These are phyloP conservation scores for Salvia splendens DNA, from an alignment of 257 asterid species.

Conservation along the genomic window DNA sequence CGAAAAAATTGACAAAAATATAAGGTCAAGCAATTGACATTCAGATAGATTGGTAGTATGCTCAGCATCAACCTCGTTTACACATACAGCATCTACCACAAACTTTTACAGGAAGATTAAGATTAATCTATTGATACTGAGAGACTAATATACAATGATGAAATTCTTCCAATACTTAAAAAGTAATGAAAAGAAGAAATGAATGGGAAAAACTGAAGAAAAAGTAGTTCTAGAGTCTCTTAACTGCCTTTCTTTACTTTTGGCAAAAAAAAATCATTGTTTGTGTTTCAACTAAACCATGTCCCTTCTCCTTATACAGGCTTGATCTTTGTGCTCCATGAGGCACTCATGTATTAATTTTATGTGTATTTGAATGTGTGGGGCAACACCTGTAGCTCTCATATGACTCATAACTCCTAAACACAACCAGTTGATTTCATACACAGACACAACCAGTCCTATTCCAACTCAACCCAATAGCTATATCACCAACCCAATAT, in stretches of 20 bases:
- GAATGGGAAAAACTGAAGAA: no score
- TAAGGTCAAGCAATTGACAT: constrained; percentile 8
- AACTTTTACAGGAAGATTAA: neutral
- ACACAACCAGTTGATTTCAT: neutral
- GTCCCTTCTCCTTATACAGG: neutral
- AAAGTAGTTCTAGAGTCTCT: neutral
- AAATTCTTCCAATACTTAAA: no score
- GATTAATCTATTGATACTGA: no score
- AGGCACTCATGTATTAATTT: neutral
- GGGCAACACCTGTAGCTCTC: neutral
- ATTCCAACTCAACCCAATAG: neutral
- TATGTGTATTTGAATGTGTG: neutral
- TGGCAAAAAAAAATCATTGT: neutral
- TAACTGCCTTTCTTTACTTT: neutral
- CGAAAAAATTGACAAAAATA: constrained; percentile 19
- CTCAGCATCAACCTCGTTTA: neutral
- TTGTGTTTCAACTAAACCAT: neutral
- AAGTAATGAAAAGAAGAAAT: no score
- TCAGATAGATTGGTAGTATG: neutral
- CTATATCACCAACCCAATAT: neutral
- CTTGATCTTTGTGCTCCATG: constrained; percentile 3
- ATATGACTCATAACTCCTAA: neutral
- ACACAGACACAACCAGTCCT: neutral
- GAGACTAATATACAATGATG: no score
- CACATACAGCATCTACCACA: neutral